Evolutionary conservation across 2,329 filamentous ascomycete species (phyloP).

Genomic region (Tolypocladium endophyticum): DNA sequence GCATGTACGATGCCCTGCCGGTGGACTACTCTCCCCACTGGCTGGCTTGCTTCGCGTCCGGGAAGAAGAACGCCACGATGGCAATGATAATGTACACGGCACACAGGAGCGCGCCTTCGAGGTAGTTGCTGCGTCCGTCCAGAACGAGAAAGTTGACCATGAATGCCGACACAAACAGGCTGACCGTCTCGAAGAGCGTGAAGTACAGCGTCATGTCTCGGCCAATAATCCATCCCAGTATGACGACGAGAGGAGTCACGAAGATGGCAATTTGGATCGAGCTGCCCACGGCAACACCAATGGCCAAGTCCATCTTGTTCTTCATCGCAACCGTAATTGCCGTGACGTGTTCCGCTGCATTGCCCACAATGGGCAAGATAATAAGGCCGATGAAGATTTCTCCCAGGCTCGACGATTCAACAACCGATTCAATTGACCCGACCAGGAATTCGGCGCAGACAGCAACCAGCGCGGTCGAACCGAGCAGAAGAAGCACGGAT

Average conservation of each 20-base stretch:
- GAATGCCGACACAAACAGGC: constrained; percentile 72
- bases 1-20: not conserved
- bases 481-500: constrained; percentile 50
- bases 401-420: constrained; percentile 42
- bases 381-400: constrained; percentile 64
- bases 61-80: constrained; percentile 58
- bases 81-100: constrained; percentile 59
- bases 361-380: constrained; percentile 62
- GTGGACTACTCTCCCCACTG: constrained; percentile 15
- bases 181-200: constrained; percentile 80
- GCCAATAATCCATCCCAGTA: constrained; percentile 59
- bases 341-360: constrained; percentile 64
- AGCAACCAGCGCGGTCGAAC: constrained; percentile 56
- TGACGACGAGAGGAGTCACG: constrained; percentile 58
- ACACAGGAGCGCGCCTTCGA: constrained; percentile 64
- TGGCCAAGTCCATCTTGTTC: constrained; percentile 68
- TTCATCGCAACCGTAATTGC: constrained; percentile 61
- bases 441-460: constrained; percentile 63
- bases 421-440: constrained; percentile 54
- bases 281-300: constrained; percentile 60
- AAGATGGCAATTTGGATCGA: constrained; percentile 66
- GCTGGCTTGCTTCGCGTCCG: constrained; percentile 37
- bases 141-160: constrained; percentile 83
- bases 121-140: constrained; percentile 77
- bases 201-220: constrained; percentile 74